Evolutionary conservation across 2,329 filamentous ascomycete species (phyloP).

Genomic region (Exophiala viscosa): DNA sequence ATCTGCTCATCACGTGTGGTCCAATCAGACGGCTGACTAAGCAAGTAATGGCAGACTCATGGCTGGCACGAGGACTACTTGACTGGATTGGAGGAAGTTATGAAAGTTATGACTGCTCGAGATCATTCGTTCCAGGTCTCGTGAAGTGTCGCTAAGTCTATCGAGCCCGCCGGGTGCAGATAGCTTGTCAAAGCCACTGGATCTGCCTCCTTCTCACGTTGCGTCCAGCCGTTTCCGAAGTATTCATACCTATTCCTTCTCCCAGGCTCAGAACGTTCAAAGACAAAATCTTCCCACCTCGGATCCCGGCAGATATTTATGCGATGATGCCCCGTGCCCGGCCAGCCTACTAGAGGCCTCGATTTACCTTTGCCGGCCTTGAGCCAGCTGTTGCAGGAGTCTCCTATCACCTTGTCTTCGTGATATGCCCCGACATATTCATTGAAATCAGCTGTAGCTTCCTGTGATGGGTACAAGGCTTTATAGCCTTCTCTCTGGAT

Average conservation of each 20-base stretch:
- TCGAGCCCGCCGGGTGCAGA: conserved; percentile 2
- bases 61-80: too few species aligned
- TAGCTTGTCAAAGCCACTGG: conserved; percentile 3
- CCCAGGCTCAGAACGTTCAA: conserved; percentile 22
- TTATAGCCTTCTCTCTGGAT: conserved; percentile 6
- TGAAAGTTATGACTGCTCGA: too few species aligned
- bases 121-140: conserved; percentile 5
- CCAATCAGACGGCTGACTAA: too few species aligned
- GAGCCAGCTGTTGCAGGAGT: conserved; percentile 9
- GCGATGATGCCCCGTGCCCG: conserved; percentile 31
- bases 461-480: conserved; percentile 1
- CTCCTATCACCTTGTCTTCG: conserved; percentile 4
- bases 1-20: too few species aligned
- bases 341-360: conserved; percentile 2
- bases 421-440: conserved; percentile 3
- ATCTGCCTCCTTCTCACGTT: conserved; percentile 1
- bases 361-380: conserved; percentile 2
- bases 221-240: conserved; percentile 6
- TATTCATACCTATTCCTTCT: conserved; percentile 7
- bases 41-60: too few species aligned
- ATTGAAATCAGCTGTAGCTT: conserved; percentile 8
- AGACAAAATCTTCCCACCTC: conserved; percentile 38
- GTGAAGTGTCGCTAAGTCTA: conserved; percentile 12
- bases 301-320: conserved; percentile 33
- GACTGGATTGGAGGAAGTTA: too few species aligned